phyloP scores from a whole-genome alignment of 768 basidiomycete genomes.

The Lactarius evosmus region DNA sequence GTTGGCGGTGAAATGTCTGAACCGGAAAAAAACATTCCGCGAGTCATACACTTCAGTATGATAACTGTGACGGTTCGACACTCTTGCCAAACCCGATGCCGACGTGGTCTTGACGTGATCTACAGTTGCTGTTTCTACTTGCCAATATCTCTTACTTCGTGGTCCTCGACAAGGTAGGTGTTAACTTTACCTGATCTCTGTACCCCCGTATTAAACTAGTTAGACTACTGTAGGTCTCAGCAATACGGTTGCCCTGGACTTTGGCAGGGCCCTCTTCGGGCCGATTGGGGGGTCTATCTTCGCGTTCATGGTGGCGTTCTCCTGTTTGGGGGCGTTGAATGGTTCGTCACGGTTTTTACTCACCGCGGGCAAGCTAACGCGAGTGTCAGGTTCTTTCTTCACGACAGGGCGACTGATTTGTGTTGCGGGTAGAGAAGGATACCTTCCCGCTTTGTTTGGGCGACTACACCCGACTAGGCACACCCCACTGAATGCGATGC shows the following conservation, averaged over 20 bases:
- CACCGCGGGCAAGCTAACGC: conserved; percentile 15
- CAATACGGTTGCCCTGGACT: conserved; percentile 89
- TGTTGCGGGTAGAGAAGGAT: conserved; percentile 84
- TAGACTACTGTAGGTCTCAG: conserved; percentile 67
- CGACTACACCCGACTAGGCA: conserved; percentile 66
- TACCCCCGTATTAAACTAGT: conserved; percentile 12
- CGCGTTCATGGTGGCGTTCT: conserved; percentile 88
- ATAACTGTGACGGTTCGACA: conserved; percentile 62
- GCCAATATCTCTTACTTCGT: conserved; percentile 91
- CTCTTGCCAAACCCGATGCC: conserved; percentile 1
- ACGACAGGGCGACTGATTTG: conserved; percentile 84
- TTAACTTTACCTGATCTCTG: background rate
- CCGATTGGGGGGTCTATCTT: conserved; percentile 83
- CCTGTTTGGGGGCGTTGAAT: conserved; percentile 93
- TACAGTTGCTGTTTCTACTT: conserved; percentile 68
- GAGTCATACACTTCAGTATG: conserved; percentile 92
- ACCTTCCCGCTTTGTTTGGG: conserved; percentile 82
- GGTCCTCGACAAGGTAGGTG: conserved; percentile 74
- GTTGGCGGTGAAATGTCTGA: conserved; percentile 86
- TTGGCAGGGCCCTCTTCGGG: conserved; percentile 83
- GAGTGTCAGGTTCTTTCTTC: conserved; percentile 56
- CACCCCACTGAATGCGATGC: conserved; percentile 87
- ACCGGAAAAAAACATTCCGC: conserved; percentile 82
- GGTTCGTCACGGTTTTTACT: conserved; percentile 42
- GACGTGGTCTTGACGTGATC: conserved; percentile 18